Evolutionary conservation across 2,329 filamentous ascomycete species (phyloP).

Genomic region (Trichoderma lentiforme): DNA sequence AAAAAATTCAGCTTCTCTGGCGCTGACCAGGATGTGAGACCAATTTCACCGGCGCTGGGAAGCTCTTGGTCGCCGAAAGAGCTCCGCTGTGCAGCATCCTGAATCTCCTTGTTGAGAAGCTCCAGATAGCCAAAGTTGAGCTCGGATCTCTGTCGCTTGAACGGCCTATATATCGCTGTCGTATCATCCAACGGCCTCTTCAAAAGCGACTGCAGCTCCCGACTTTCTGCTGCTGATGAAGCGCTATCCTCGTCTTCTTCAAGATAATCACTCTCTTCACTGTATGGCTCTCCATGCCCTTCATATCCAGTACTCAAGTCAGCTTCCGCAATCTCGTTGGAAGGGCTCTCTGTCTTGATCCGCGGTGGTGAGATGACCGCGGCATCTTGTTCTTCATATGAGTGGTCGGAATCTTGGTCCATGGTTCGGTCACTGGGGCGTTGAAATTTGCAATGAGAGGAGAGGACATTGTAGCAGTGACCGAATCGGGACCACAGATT

Average conservation of each 20-base stretch:
- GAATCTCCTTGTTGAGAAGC: slow-evolving; percentile 56
- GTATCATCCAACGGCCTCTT: slow-evolving; percentile 32
- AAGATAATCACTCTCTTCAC: not conserved
- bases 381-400: slow-evolving; percentile 19
- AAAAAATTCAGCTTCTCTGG: slow-evolving; percentile 72
- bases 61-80: slow-evolving; percentile 31
- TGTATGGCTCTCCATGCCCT: not conserved
- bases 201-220: slow-evolving; percentile 20
- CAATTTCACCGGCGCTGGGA: slow-evolving; percentile 56
- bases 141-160: slow-evolving; percentile 44
- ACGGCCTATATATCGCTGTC: slow-evolving; percentile 29
- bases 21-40: slow-evolving; percentile 65
- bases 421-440: slow-evolving; percentile 28
- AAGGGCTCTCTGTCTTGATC: slow-evolving; percentile 14
- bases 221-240: slow-evolving; percentile 1
- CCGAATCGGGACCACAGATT: not conserved
- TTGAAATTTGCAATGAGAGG: slow-evolving; percentile 21
- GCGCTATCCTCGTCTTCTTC: not conserved
- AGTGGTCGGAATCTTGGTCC: slow-evolving; percentile 29
- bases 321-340: not conserved
- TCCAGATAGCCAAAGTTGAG: slow-evolving; percentile 48
- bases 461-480: slow-evolving; percentile 30
- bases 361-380: slow-evolving; percentile 10
- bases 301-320: not conserved
- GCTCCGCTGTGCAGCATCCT: slow-evolving; percentile 45